A percentile compares a stretch with the other conserved stretches of the same genome.
Conservation (phyloP, 495 filamentous ascomycete genomes). For the Astrothelium subdiscretum region DNA sequence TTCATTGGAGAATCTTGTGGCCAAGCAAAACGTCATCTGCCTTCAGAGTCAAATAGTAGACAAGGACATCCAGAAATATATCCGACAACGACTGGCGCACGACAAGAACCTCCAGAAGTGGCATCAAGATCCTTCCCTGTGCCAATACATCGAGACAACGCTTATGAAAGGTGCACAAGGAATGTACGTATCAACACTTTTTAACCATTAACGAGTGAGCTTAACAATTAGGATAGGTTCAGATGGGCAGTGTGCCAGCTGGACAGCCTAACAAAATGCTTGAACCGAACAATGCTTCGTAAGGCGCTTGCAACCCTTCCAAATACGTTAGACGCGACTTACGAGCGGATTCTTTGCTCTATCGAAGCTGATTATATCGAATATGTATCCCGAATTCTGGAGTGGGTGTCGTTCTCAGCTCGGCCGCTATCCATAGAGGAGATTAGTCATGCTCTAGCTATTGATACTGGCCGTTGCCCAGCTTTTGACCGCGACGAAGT, state of each 20-base stretch:
- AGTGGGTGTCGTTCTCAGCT: background rate
- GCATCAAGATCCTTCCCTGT: background rate
- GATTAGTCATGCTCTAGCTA: background rate
- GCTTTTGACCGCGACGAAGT: background rate
- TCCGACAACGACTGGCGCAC: slow-evolving; percentile 6
- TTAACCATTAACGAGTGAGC: background rate
- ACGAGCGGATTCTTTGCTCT: slow-evolving; percentile 16
- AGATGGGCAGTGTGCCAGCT: slow-evolving; percentile 22
- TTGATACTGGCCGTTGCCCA: background rate
- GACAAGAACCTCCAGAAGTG: background rate
- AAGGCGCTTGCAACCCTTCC: slow-evolving; percentile 13
- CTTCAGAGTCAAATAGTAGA: slow-evolving; percentile 12
- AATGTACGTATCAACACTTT: background rate
- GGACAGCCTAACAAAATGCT: slow-evolving; percentile 12
- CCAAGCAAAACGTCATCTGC: slow-evolving; percentile 3
- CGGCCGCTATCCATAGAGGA: background rate
- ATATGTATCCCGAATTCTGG: background rate
- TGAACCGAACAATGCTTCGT: slow-evolving; percentile 1
- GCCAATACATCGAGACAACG: background rate
- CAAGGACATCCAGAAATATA: slow-evolving; percentile 14
- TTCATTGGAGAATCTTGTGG: slow-evolving; percentile 3
- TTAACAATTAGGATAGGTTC: slow-evolving; percentile 14
- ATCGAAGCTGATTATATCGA: slow-evolving; percentile 1
- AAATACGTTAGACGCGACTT: slow-evolving; percentile 15
- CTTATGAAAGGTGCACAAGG: background rate